These are phyloP conservation scores for Cladosporium phlei DNA, from an alignment of 2,329 filamentous ascomycete genomes.

Conservation along the genomic window DNA sequence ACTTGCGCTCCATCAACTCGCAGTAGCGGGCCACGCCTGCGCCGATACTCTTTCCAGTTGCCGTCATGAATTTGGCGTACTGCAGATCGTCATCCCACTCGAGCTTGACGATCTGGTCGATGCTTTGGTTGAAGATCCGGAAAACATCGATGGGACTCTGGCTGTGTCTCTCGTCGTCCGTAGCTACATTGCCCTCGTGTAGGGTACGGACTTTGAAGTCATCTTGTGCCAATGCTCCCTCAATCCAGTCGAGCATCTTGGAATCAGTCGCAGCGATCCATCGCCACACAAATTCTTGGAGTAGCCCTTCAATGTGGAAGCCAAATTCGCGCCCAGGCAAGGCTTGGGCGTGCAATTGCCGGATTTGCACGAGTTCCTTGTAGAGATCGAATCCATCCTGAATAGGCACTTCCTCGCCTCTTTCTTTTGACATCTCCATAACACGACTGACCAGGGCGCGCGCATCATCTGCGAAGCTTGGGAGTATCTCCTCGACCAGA, in stretches of 20 bases:
- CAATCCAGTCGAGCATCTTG: conserved; percentile 77
- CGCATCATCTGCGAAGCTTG: conserved; percentile 84
- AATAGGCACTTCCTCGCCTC: conserved; percentile 71
- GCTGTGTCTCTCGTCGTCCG: conserved; percentile 83
- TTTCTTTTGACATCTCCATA: conserved; percentile 64
- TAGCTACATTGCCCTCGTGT: conserved; percentile 44
- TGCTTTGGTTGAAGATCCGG: conserved; percentile 84
- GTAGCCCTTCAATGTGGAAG: conserved; percentile 78
- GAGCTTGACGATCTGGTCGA: conserved; percentile 78
- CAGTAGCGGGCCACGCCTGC: conserved; percentile 83
- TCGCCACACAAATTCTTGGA: conserved; percentile 92
- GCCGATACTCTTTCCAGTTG: conserved; percentile 78
- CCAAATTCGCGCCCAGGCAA: conserved; percentile 70
- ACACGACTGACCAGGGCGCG: conserved; percentile 79
- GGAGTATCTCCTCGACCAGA: conserved; percentile 77
- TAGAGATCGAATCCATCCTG: conserved; percentile 95
- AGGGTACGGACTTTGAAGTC: conserved; percentile 71
- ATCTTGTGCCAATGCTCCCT: conserved; percentile 87
- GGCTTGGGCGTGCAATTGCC: conserved; percentile 70
- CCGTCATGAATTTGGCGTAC: conserved; percentile 95
- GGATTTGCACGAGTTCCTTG: conserved; percentile 78
- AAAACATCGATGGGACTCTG: conserved; percentile 92
- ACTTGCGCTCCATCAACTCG: conserved; percentile 78
- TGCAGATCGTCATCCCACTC: conserved; percentile 93
- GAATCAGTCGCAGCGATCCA: conserved; percentile 81